A percentile compares a stretch with the other conserved stretches of the same genome.
These are phyloP conservation scores for Cyanidiococcus yangmingshanensis DNA, from an alignment of 23 red algal species.

Conservation along the genomic window DNA sequence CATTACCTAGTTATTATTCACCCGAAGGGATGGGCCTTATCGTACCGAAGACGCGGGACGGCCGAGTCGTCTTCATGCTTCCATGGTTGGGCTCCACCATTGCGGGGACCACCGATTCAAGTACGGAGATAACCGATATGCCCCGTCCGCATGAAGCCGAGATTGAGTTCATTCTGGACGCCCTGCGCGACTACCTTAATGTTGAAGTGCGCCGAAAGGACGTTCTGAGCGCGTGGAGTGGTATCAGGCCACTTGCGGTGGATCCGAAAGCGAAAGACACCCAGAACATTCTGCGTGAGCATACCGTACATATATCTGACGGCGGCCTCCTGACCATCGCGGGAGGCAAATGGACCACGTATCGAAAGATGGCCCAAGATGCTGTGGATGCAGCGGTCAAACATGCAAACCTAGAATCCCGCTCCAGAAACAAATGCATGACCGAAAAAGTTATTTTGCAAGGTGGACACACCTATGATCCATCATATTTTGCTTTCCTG, in stretches of 20 bases:
- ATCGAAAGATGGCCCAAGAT: conserved; percentile 75
- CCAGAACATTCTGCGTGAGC: conserved; percentile 74
- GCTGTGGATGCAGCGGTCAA: conserved; percentile 59
- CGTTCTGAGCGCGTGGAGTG: conserved; percentile 77
- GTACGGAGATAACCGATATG: conserved; percentile 60
- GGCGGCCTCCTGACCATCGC: conserved; percentile 61
- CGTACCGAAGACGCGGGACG: conserved; percentile 87
- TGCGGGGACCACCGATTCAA: conserved; percentile 76
- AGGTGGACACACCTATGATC: conserved; percentile 76
- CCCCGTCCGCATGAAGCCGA: conserved; percentile 71
- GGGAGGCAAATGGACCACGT: conserved; percentile 89
- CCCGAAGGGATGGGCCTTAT: conserved; percentile 85
- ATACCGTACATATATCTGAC: conserved; percentile 54
- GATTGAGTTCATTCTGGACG: conserved; percentile 86
- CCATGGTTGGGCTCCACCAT: conserved; percentile 85
- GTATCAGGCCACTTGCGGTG: conserved; percentile 71
- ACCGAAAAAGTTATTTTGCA: conserved; percentile 64
- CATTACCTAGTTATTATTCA: conserved; percentile 86
- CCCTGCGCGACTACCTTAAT: conserved; percentile 66
- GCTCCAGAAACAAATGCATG: conserved; percentile 45
- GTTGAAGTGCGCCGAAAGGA: conserved; percentile 74
- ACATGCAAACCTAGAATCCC: conserved; percentile 32
- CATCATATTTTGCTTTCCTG: conserved; percentile 78
- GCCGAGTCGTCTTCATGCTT: conserved; percentile 89
- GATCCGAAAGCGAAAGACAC: conserved; percentile 48